A percentile compares a stretch with the other conserved stretches of the same genome.
These are phyloP conservation scores for Ceratobasidium sp. DNA, from an alignment of 1,284 basidiomycete genomes.

Conservation along the genomic window DNA sequence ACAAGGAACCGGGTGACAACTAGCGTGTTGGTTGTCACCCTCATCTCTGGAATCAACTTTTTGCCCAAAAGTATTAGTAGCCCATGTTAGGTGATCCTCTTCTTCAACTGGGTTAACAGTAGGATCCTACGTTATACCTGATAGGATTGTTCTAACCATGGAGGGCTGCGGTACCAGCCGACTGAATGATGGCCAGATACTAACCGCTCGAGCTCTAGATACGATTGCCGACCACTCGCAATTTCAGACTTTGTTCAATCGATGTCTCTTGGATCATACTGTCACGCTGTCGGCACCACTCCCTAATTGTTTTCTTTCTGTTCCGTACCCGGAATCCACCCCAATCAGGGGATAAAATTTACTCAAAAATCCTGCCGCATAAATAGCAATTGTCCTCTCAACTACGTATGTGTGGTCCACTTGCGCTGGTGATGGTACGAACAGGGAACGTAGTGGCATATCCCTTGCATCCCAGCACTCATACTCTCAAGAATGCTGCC, in stretches of 20 bases:
- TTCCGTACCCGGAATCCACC: conserved; percentile 37
- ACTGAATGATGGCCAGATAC: not conserved
- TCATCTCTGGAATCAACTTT: conserved; percentile 18
- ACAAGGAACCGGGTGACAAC: not conserved
- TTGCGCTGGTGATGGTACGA: too few relatives aligned
- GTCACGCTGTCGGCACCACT: conserved; percentile 12
- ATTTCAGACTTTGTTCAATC: conserved; percentile 28
- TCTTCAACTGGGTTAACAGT: not conserved
- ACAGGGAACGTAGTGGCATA: too few relatives aligned
- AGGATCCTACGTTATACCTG: not conserved
- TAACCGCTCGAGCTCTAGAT: too few relatives aligned
- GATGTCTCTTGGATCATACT: not conserved
- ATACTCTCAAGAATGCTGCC: too few relatives aligned
- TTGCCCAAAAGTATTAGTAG: not conserved
- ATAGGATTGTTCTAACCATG: conserved; percentile 17
- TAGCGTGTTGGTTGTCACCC: conserved; percentile 6
- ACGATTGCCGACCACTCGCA: not conserved
- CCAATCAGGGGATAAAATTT: conserved; percentile 31
- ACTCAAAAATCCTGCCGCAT: conserved; percentile 23
- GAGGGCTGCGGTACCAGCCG: conserved; percentile 1
- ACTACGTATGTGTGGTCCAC: too few relatives aligned
- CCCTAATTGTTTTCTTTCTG: not conserved
- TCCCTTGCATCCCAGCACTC: too few relatives aligned
- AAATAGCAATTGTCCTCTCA: not conserved
- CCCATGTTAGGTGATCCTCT: conserved; percentile 27